A percentile compares a stretch with the other conserved stretches of the same genome.
These are phyloP conservation scores for Vaccinium vitisidaea DNA, from an alignment of 148 eudicot genomes.

Conservation along the genomic window DNA sequence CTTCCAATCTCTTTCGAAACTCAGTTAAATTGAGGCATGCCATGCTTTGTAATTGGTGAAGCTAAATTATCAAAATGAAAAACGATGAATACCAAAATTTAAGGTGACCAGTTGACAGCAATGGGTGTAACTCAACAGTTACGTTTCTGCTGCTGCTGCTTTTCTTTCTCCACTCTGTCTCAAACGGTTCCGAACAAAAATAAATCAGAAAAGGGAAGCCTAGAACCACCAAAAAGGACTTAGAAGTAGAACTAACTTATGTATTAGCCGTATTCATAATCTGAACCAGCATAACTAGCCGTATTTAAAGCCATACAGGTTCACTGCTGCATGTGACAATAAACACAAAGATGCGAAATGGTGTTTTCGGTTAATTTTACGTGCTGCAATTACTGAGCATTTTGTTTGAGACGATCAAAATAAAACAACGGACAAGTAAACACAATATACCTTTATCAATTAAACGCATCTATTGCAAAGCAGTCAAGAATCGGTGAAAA, in stretches of 20 bases:
- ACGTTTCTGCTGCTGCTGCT: neutral
- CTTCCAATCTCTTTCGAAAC: neutral
- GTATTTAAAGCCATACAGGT: conserved; percentile 20
- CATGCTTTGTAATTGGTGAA: neutral
- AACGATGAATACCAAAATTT: neutral
- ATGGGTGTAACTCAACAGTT: neutral
- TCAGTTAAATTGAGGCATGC: neutral
- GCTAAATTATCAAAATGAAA: neutral
- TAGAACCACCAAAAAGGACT: too few relatives aligned
- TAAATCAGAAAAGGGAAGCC: neutral
- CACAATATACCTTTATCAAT: conserved; percentile 5
- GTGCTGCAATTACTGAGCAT: neutral
- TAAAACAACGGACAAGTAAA: neutral
- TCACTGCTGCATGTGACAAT: neutral
- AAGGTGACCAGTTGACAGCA: neutral
- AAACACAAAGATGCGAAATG: neutral
- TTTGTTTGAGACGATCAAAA: neutral
- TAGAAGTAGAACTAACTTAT: neutral
- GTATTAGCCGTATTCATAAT: neutral
- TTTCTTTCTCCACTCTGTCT: neutral
- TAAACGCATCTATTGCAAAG: conserved; percentile 16
- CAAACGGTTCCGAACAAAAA: neutral
- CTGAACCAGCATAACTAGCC: too few relatives aligned
- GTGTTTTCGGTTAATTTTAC: neutral
- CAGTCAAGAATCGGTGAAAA: conserved; percentile 45